These are phyloP conservation scores for Craspedostauros australis DNA, from an alignment of 108 stramenopile species.

Conservation along the genomic window DNA sequence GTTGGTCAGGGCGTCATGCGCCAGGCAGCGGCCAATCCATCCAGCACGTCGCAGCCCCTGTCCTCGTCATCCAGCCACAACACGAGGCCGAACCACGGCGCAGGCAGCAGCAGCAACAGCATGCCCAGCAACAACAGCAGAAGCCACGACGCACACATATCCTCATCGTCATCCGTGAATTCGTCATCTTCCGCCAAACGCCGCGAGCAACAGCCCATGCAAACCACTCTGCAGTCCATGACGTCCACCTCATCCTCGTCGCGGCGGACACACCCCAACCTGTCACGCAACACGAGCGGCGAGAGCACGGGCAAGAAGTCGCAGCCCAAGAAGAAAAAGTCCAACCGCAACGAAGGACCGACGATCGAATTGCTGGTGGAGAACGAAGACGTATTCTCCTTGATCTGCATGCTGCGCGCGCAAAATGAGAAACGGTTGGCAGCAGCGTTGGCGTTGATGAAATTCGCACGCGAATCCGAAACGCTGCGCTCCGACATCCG, in stretches of 20 bases:
- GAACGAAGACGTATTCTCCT: slow-evolving; percentile 45
- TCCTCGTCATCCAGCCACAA: no score
- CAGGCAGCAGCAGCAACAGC: no score
- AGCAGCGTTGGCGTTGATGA: slow-evolving; percentile 44
- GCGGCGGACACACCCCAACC: neutral
- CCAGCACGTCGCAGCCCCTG: no score
- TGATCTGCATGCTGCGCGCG: slow-evolving; percentile 53
- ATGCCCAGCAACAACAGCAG: no score
- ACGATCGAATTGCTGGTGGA: slow-evolving; percentile 35
- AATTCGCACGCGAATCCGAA: slow-evolving; percentile 32
- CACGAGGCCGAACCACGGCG: no score
- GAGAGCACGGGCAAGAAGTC: neutral
- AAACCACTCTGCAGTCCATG: no score
- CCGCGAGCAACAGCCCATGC: slow-evolving; percentile 7
- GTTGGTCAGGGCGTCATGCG: slow-evolving; percentile 14
- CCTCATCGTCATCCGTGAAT: no score
- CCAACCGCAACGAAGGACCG: slow-evolving; percentile 14
- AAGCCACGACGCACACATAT: no score
- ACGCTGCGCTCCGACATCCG: slow-evolving; percentile 37
- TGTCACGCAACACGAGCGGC: neutral
- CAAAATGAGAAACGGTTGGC: slow-evolving; percentile 27
- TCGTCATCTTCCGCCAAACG: no score
- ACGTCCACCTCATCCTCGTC: neutral
- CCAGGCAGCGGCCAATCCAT: no score
- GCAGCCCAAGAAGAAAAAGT: neutral